phyloP scores from a whole-genome alignment of 1,139 yeast species.

The Scheffersomyces parashehatae region DNA sequence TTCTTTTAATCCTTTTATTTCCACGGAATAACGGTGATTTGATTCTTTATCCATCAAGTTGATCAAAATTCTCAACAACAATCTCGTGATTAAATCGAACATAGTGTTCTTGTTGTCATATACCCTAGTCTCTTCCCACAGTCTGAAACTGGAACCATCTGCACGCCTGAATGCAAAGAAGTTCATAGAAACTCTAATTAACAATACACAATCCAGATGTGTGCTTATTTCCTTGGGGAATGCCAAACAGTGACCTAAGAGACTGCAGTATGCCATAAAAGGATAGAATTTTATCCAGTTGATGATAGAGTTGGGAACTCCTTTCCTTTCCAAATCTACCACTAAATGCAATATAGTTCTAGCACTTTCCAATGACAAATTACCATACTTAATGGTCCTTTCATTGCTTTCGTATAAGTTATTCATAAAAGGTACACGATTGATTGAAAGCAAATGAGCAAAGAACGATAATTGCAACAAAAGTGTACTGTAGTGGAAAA shows the following conservation, averaged over 20 bases:
- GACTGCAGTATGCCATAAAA: slow-evolving; percentile 12
- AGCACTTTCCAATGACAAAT: slow-evolving; percentile 11
- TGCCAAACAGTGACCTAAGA: slow-evolving; percentile 7
- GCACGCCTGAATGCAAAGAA: slow-evolving; percentile 5
- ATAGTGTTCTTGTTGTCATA: slow-evolving; percentile 8
- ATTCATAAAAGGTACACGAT: slow-evolving; percentile 11
- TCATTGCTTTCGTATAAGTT: slow-evolving; percentile 1
- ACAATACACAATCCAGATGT: slow-evolving; percentile 13
- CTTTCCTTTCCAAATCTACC: slow-evolving; percentile 7
- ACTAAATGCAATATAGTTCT: slow-evolving; percentile 10
- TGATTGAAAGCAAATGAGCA: slow-evolving; percentile 12
- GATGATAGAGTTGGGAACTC: slow-evolving; percentile 22
- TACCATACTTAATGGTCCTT: slow-evolving; percentile 7
- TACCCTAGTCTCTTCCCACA: not conserved
- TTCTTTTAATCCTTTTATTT: slow-evolving; percentile 14
- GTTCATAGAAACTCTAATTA: slow-evolving; percentile 17
- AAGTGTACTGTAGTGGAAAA: slow-evolving; percentile 2
- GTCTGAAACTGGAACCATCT: slow-evolving; percentile 3
- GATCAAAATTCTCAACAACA: slow-evolving; percentile 21
- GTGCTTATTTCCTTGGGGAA: slow-evolving; percentile 5
- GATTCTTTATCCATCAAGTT: slow-evolving; percentile 12
- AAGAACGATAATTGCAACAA: slow-evolving; percentile 10
- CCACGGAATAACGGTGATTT: slow-evolving; percentile 11
- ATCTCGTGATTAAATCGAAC: slow-evolving; percentile 13
- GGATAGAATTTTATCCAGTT: slow-evolving; percentile 36